A percentile compares a stretch with the other conserved stretches of the same genome.
Evolutionary conservation across 257 asterid species (phyloP).

Genomic region (Vinca minor): DNA sequence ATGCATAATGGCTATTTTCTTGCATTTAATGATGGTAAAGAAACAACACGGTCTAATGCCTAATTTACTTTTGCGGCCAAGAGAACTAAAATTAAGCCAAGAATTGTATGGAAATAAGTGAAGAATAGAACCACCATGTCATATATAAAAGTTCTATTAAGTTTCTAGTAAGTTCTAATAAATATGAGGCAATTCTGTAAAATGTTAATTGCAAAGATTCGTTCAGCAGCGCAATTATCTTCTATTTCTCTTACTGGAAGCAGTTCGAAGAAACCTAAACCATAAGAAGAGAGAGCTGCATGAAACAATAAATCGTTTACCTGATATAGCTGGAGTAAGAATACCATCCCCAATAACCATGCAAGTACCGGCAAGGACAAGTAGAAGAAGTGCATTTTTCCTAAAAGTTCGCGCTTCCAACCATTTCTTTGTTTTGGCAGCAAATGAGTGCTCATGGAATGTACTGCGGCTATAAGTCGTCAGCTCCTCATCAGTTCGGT

Average conservation of each 20-base stretch:
- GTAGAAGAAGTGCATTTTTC: slow-evolving; percentile 63
- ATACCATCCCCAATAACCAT: slow-evolving; percentile 97
- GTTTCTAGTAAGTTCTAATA: too few relatives aligned
- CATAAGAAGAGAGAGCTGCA: not conserved
- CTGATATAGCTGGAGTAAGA: slow-evolving; percentile 98
- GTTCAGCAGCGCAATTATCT: not conserved
- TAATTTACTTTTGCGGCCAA: not conserved
- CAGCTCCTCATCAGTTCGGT: slow-evolving; percentile 95
- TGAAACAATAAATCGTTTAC: slow-evolving; percentile 26
- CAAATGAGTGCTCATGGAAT: slow-evolving; percentile 80
- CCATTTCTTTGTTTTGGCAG: slow-evolving; percentile 88
- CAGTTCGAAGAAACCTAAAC: not conserved
- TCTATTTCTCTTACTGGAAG: not conserved
- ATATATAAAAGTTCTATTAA: too few relatives aligned
- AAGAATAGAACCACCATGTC: not conserved
- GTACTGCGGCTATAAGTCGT: slow-evolving; percentile 91
- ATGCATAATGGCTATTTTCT: not conserved
- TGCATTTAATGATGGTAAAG: too few relatives aligned
- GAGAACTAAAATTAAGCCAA: not conserved
- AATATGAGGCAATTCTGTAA: not conserved
- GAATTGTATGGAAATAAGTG: not conserved
- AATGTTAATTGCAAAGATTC: not conserved
- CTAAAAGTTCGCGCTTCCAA: slow-evolving; percentile 62
- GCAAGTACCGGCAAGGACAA: slow-evolving; percentile 86
- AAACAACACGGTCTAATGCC: not conserved